Evolutionary conservation across 2,329 filamentous ascomycete genomes (phyloP).

Genomic region (Coniosporium tulheliwenetii): DNA sequence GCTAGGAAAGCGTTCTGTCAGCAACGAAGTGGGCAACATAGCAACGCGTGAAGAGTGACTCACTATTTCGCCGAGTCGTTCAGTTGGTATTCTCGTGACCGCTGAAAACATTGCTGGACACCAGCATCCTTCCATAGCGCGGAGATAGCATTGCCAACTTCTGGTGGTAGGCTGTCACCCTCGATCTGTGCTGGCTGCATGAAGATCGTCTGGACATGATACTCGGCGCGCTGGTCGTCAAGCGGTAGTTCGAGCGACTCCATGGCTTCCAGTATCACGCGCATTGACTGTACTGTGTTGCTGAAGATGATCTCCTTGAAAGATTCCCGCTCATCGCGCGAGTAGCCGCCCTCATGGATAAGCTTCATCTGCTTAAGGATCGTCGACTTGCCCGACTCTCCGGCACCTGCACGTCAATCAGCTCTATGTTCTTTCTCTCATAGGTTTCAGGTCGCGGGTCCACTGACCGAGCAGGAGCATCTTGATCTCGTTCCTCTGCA

Average conservation of each 20-base stretch:
- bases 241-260: conserved; percentile 62
- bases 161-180: conserved; percentile 82
- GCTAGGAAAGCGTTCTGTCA: conserved; percentile 28
- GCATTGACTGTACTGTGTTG: conserved; percentile 57
- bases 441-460: conserved; percentile 4
- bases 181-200: conserved; percentile 97
- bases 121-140: conserved; percentile 85
- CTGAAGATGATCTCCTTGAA: conserved; percentile 61
- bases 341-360: conserved; percentile 97
- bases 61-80: conserved; percentile 96
- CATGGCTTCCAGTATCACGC: conserved; percentile 55
- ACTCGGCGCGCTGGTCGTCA: conserved; percentile 84
- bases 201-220: conserved; percentile 96
- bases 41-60: conserved; percentile 21
- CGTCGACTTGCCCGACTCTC: conserved; percentile 93
- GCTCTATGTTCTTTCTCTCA: conserved; percentile 7
- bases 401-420: conserved; percentile 52
- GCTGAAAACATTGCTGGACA: conserved; percentile 89
- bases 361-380: conserved; percentile 98
- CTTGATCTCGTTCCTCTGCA: conserved; percentile 99
- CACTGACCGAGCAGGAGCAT: conserved; percentile 90
- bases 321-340: conserved; percentile 64
- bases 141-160: conserved; percentile 86
- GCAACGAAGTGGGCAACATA: background rate
- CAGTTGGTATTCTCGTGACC: conserved; percentile 88